Conservation (phyloP, 306 rosid species). For the Elaeagnus macrophylla region DNA sequence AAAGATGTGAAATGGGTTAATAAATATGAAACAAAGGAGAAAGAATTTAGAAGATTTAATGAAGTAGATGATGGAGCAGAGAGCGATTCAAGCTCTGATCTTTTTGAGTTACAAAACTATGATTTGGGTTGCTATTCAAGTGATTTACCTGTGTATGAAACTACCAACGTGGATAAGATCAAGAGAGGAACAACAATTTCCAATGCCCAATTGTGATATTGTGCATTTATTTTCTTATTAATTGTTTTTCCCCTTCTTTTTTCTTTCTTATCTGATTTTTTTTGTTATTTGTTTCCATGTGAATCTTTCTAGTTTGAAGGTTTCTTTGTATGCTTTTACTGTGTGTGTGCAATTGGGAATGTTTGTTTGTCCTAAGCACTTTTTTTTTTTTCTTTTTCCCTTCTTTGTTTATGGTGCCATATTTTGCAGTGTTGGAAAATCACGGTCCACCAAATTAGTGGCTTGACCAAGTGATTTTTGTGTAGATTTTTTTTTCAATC, state of each 20-base stretch:
- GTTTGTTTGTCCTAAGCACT: no score
- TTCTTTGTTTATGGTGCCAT: no score
- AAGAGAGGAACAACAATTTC: constrained; percentile 78
- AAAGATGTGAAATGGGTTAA: not conserved
- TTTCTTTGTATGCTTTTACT: no score
- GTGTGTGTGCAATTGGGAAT: no score
- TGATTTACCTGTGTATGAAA: constrained; percentile 91
- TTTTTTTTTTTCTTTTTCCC: no score
- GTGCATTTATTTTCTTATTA: constrained; percentile 6
- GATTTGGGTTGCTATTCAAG: constrained; percentile 68
- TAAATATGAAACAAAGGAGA: no score
- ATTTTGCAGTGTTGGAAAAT: no score
- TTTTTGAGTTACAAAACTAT: constrained; percentile 88
- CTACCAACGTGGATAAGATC: constrained; percentile 84
- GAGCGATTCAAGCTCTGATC: constrained; percentile 94
- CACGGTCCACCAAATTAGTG: no score
- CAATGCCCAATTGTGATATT: constrained; percentile 24
- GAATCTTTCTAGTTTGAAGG: no score
- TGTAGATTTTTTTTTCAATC: no score
- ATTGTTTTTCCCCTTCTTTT: not conserved
- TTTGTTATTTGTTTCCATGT: no score
- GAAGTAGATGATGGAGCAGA: constrained; percentile 74
- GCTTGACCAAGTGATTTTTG: no score
- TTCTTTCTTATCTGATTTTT: not conserved
- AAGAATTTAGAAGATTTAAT: constrained; percentile 14